Base-by-base conservation (phyloP, 2,329 filamentous ascomycete species). In the Pezicula neosporulosa region DNA sequence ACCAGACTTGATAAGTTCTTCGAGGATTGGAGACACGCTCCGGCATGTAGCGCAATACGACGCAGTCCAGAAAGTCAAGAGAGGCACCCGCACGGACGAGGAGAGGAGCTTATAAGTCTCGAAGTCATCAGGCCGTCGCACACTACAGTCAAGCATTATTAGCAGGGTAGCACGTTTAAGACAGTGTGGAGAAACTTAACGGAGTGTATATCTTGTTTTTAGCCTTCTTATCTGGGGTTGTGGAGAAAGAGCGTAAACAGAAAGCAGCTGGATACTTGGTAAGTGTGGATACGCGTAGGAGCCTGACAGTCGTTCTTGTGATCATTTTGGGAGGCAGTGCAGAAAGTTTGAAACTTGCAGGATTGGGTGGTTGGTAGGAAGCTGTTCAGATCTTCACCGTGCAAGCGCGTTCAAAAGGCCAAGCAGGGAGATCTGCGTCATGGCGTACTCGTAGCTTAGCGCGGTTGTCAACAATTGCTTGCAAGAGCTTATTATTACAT, bases 51-150 rank as follows among this genome's bases (percentile, higher is more conserved):
- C 66, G 63, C 81, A 84, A 69, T 75, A 83, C 7, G 77, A 78
- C 1, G 81, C 73, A 0, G 80, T 82, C 81, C 81, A 85, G 38
- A 84, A 68, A 1, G 80, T 83, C 50, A 85, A 62, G n/a, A 84
- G 74, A 2, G 81, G 81, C 3, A 68, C 74, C 41, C 76, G 72
- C 6, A 78, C 70, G 6, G 78, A 78, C 2, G 77, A 74, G 3
- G 77, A 80, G 47, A 81, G 70, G n/a, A 77, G 71, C 51, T 81
- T 72, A 66, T 82, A 78, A 16, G 75, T 79, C 61, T 76, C 66
- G 64, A 85, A 77, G 55, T 80, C 75, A 59, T 77, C 72, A 43
- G 74, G 70, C 45, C 74, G 74, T 56, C 80, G 80, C 59, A 83
- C 75, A 36, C 81, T 84, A 51, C 8, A 9, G 13, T 44, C 44